Conservation (phyloP, 2,329 filamentous ascomycete species). For the Penicillium decumbens region DNA sequence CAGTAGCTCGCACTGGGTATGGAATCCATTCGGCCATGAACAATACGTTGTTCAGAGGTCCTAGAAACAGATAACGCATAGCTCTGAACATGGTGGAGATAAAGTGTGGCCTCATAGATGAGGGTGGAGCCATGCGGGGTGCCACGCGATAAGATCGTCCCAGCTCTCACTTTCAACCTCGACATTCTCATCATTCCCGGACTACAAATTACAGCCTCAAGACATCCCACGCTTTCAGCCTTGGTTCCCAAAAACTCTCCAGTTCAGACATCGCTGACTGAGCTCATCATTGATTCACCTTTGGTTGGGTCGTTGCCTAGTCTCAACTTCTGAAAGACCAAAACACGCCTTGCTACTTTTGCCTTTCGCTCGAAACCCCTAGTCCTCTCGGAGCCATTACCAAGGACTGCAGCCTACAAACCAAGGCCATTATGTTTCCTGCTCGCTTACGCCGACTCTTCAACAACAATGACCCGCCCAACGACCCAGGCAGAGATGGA, state of each 20-base stretch:
- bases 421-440: neutral
- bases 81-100: neutral
- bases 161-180: neutral
- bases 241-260: neutral
- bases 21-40: neutral
- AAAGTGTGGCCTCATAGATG: neutral
- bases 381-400: neutral
- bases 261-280: neutral
- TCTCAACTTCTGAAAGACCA: neutral
- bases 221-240: neutral
- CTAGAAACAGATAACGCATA: neutral
- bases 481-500: neutral
- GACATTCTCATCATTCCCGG: neutral
- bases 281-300: neutral
- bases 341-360: neutral
- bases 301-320: neutral
- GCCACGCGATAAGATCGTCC: slow-evolving; percentile 1
- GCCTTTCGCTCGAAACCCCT: neutral
- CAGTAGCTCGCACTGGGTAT: neutral
- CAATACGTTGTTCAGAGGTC: neutral
- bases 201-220: neutral
- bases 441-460: neutral
- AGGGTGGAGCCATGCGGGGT: slow-evolving; percentile 1
- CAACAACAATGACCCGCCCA: neutral
- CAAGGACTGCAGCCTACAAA: neutral